Evolutionary conservation across 768 basidiomycete genomes (phyloP), one percentile per base, ranked within the genome.

Genomic region (Tulasnella sp.): DNA sequence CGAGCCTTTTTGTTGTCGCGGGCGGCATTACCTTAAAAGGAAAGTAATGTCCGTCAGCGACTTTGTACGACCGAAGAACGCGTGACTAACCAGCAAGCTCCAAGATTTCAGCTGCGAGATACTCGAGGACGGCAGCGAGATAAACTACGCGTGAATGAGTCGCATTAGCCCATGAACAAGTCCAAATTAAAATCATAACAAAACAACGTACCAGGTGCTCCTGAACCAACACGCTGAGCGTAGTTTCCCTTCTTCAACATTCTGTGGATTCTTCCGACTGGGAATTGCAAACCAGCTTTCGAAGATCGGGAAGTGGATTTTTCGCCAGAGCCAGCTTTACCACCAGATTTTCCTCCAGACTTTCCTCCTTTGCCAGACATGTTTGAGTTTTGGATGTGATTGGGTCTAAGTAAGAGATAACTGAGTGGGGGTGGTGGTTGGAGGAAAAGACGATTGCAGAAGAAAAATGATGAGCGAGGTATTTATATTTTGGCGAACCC

Each of bases 1-100:
- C 90, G 88, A 59, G 85, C 81, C 72, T 91, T 85, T 75, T 86
- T 88, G 74, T 88, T 88, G 68, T 84, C 85, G 52, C 85, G 82
- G 37, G 86, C 85, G 12, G 85, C 84, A 59, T 85, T 84, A 34
- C 48, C 48, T 51, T 10, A 28, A 20, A 22, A 28, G 37, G 7
- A 46, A 28, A 29, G 25, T 4, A 31, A 51, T 10, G 29, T 51
- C 27, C 39, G 32, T 41, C 32, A 39, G 39, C 27, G 37, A 9
- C n/a, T 41, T 29, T n/a, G 39, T 25, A 25, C 39, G 16, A 7
- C n/a, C n/a, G 5, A 37, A 1, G 29, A 5, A 9, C 10, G 19
- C n/a, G n/a, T 5, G 12, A 65, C 66, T 69, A 69, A 60, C 89
- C 89, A 56, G 89, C 89, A 33, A 92, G 74, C 66, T 92, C 89